Evolutionary conservation across 1,139 yeast species (phyloP), one percentile per base, ranked within the genome.

Genomic region (Casaregolazyma suthepensis): DNA sequence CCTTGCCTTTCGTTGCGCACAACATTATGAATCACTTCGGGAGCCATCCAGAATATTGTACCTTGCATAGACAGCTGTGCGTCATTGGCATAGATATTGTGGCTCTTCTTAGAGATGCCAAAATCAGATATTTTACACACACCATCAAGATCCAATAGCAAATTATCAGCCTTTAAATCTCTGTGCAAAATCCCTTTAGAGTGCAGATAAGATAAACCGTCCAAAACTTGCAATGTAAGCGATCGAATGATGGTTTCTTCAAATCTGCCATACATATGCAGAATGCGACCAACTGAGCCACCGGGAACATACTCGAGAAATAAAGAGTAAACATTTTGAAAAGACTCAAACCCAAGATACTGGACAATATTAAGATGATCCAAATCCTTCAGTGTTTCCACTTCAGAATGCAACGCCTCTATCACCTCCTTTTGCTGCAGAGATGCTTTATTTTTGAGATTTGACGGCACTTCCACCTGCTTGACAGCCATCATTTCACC

Each of bases 31-130:
- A 94, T 90, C 57, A 94, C 96, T 67, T 94, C 99, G 0, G 99
- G 99, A 0, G 99, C 99, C 99, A 94, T 94, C 99, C 99, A 94
- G 67, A 91, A 94, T 1, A 94, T 91, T 0, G 99, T 91, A 19
- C 99, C 99, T 70, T 94, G 96, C 93, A 86, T 87, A 13, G 98
- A 91, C 96, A 91, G 88, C 56, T 89, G 96, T 1, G 96, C 91
- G 63, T 88, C 85, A 65, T 93, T 91, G 23, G 87, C 84, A 68
- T 93, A 93, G 44, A 93, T 88, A 66, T 93, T 48, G n/a, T 73
- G 62, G 53, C 96, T 87, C 62, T 85, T 81, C 66, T 90, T 91
- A 48, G 98, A 90, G 55, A 94, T 94, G 44, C 99, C 99, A 73
- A 94, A 94, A 69, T 94, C 99, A 9, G 96, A 87, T 51, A 94